Evolutionary conservation across 2,329 filamentous ascomycete species (phyloP).

Genomic region (Elsinoe necatrix): DNA sequence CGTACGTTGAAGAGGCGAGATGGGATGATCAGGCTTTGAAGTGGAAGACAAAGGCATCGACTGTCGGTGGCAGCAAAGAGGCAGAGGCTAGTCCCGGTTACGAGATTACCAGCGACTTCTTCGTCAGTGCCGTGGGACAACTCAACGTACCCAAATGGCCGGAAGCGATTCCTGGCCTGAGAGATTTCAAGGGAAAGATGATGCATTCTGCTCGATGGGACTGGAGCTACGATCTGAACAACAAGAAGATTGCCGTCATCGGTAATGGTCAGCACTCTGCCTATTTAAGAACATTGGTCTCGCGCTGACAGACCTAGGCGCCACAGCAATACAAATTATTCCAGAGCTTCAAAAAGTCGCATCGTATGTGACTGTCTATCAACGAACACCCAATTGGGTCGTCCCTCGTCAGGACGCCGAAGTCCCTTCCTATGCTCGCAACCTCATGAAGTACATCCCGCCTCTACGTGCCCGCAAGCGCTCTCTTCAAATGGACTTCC

Average conservation of each 20-base stretch:
- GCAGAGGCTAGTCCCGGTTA: constrained; percentile 46
- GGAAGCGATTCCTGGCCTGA: constrained; percentile 38
- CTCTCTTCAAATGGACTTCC: constrained; percentile 46
- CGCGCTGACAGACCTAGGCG: constrained; percentile 31
- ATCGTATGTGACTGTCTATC: constrained; percentile 45
- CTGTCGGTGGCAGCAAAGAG: constrained; percentile 45
- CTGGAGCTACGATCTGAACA: constrained; percentile 47
- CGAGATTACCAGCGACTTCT: constrained; percentile 47
- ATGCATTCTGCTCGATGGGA: constrained; percentile 55
- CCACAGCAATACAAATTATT: constrained; percentile 51
- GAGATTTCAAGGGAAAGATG: constrained; percentile 44
- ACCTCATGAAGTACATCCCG: constrained; percentile 44
- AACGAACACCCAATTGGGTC: constrained; percentile 53
- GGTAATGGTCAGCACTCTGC: constrained; percentile 43
- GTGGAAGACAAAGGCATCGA: constrained; percentile 44
- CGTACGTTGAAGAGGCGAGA: constrained; percentile 42
- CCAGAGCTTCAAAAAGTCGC: constrained; percentile 48
- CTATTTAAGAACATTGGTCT: background rate
- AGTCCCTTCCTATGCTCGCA: constrained; percentile 36
- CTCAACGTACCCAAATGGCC: constrained; percentile 48
- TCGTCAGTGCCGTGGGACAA: constrained; percentile 52
- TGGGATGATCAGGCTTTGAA: constrained; percentile 48
- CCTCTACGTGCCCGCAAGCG: constrained; percentile 44
- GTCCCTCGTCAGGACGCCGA: constrained; percentile 44
- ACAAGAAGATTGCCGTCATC: constrained; percentile 50